Conservation (phyloP, 352 stramenopile genomes). For the Phytophthora multivora region DNA sequence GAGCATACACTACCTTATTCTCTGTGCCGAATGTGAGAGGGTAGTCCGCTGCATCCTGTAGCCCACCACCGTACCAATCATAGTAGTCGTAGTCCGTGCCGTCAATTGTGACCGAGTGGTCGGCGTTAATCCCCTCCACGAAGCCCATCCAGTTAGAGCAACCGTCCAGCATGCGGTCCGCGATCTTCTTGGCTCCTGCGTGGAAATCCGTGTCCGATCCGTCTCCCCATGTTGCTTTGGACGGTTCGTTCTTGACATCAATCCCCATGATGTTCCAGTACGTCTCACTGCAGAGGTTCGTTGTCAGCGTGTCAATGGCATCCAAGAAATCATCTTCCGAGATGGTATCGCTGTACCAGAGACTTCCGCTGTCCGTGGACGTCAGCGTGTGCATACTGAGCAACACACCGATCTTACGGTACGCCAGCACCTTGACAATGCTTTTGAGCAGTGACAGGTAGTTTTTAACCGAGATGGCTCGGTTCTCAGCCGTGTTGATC, state of each 20-base stretch:
- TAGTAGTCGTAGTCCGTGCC: conserved; percentile 57
- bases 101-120: conserved; percentile 53
- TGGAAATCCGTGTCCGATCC: conserved; percentile 50
- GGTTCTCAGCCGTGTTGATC: conserved; percentile 65
- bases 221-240: conserved; percentile 53
- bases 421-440: conserved; percentile 57
- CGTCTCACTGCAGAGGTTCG: conserved; percentile 47
- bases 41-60: conserved; percentile 46
- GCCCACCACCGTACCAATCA: conserved; percentile 67
- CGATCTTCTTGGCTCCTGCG: conserved; percentile 51
- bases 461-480: conserved; percentile 56
- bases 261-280: conserved; percentile 72
- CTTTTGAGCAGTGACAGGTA: conserved; percentile 58
- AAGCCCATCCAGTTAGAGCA: conserved; percentile 76
- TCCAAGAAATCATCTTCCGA: conserved; percentile 48
- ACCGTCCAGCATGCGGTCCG: conserved; percentile 63
- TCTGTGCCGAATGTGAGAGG: conserved; percentile 49
- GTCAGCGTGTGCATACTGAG: conserved; percentile 70
- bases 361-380: conserved; percentile 38
- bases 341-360: conserved; percentile 53
- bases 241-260: conserved; percentile 69
- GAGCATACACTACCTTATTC: conserved; percentile 80
- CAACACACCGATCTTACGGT: conserved; percentile 62
- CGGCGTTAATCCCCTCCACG: conserved; percentile 63
- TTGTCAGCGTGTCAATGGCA: conserved; percentile 54